A percentile compares a stretch with the other conserved stretches of the same genome.
These are phyloP conservation scores for Fragosphaeria purpurea DNA, from an alignment of 2,329 filamentous ascomycete species.

Conservation along the genomic window DNA sequence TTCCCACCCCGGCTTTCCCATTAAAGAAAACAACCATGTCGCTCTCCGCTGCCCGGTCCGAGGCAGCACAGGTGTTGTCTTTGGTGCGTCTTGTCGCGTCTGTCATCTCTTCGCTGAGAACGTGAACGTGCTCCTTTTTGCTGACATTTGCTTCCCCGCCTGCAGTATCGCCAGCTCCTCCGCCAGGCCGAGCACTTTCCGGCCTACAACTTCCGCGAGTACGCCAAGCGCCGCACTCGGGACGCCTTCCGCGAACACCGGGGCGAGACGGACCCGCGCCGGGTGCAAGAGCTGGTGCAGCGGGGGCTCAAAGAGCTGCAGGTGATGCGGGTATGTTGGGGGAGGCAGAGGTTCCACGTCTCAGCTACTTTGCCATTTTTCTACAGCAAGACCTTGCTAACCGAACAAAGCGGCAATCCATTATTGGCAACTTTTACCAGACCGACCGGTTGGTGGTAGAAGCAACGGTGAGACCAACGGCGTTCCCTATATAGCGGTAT, in stretches of 20 bases:
- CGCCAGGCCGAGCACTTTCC: conserved; percentile 80
- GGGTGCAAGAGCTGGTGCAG: conserved; percentile 81
- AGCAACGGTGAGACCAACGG: conserved; percentile 11
- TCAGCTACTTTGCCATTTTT: not conserved
- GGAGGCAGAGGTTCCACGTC: not conserved
- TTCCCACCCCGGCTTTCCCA: not conserved
- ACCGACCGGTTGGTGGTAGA: conserved; percentile 87
- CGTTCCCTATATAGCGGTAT: not conserved
- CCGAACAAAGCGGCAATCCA: conserved; percentile 69
- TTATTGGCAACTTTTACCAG: conserved; percentile 92
- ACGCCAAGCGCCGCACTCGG: conserved; percentile 79
- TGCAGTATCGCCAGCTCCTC: conserved; percentile 81
- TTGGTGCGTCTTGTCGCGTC: conserved; percentile 30
- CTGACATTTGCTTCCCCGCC: not conserved
- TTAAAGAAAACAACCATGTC: not conserved
- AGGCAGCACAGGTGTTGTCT: conserved; percentile 46
- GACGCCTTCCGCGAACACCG: conserved; percentile 84
- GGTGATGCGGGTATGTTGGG: conserved; percentile 64
- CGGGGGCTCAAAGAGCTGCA: conserved; percentile 80
- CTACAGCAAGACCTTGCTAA: conserved; percentile 5
- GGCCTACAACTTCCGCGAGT: conserved; percentile 96
- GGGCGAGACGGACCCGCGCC: conserved; percentile 59
- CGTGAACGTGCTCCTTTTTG: conserved; percentile 7
- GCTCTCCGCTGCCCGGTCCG: conserved; percentile 4
- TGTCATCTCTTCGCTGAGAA: conserved; percentile 5